Base-by-base conservation (phyloP, 495 filamentous ascomycete species). In the Penicillium verhagenii region DNA sequence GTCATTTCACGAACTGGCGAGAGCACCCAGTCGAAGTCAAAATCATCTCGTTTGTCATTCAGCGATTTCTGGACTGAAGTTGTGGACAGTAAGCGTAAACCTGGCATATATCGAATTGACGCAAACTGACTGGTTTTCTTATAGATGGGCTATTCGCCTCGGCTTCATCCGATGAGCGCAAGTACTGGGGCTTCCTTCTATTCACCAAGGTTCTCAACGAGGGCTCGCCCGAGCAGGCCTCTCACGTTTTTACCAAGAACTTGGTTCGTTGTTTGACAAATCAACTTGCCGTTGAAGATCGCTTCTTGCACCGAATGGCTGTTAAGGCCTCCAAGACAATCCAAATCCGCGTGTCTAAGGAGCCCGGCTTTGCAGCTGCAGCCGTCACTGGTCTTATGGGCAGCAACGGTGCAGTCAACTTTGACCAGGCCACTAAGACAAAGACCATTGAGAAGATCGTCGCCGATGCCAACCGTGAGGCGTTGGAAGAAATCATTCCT, bases 151-250 rank as follows among this genome's bases (percentile, higher is more conserved):
- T 97, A 7, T 96, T 97, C 64, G 84, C 88, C 23, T 78, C 86
- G 47, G 81, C 81, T 16, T 84, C 92, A 10, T 96, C 92, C 0
- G 83, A 89, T 20, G 90, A 91, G 66, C 86, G 92, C 42, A 97
- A 97, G 68, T 89, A 88, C 63, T 90, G 88, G 73, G 94, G 95
- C 4, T 92, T 98, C 66, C 82, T 90, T 47, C 82, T 98, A 19
- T 89, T 97, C 57, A 79, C 83, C 53, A 88, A 88, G 53, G 74
- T 90, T 24, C 67, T 96, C 18, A 76, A 81, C 37, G 70, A 73
- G 37, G 72, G 72, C 38, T 71, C 75, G 2, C 63, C 69, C 2
- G 65, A 80, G 37, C 61, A 78, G 26, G 69, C 87, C 13, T 64
- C 74, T 19, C 56, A 65, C 2, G 71, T 96, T 3, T 95, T 97